Base-by-base conservation (phyloP, 208 protist species). In the Lotmaria passim region DNA sequence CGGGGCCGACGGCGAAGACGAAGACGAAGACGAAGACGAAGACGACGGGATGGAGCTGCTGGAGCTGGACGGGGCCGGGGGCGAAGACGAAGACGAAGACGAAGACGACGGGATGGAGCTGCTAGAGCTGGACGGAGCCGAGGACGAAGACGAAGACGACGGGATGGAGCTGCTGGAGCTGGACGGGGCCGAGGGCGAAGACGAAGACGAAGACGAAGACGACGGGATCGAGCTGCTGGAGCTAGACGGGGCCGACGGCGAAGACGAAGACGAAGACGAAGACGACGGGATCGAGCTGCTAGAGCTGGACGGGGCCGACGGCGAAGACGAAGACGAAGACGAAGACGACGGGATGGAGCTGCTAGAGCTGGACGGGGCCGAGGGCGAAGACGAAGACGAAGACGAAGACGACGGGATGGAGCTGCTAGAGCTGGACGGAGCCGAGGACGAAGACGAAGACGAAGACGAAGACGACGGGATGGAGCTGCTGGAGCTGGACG, bases 251-350 rank as follows among this genome's bases (percentile, higher is more conserved):
- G 14, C 24, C 19, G 57, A 30, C 14, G 57, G 3, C n/a, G n/a
- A n/a, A 0, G 15, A 10, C 23, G 52, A 55, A 2, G 50, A 47
- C 15, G 38, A 61, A 12, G 53, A 70, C 12, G 53, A 62, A 2
- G 43, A 60, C 17, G 63, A 48, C n/a, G 60, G 38, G 19, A 4
- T 56, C 10, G 43, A 51, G 36, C 36, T 46, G 62, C 50, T 58
- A 1, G 39, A 59, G 39, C 30, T 62, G n/a, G n/a, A n/a, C n/a
- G n/a, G n/a, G n/a, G n/a, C n/a, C n/a, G n/a, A n/a, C n/a, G n/a
- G n/a, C n/a, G n/a, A n/a, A n/a, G n/a, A n/a, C n/a, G n/a, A n/a
- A n/a, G n/a, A n/a, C n/a, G n/a, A n/a, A n/a, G n/a, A n/a, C n/a
- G n/a, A n/a, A n/a, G n/a, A n/a, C n/a, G n/a, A n/a, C n/a, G n/a